Evolutionary conservation across 176 grass and related monocot genomes (phyloP), one percentile per base, ranked within the genome.

Genomic region (Rhipidocladum racemiflorum): DNA sequence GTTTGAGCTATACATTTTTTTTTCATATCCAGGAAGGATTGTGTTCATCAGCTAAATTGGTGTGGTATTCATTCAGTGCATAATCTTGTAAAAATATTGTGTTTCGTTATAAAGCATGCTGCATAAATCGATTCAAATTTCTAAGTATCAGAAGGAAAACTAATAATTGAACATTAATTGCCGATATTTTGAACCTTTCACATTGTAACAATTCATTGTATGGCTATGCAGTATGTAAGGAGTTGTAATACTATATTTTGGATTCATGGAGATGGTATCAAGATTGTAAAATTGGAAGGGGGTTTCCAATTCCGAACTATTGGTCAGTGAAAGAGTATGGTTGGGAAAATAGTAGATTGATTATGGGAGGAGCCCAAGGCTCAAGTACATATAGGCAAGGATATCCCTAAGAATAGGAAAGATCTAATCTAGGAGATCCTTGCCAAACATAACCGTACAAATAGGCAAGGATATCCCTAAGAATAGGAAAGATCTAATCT

Each of bases 371-470:
- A n/a, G n/a, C 2, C 2, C 2, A 32, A 32, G 1, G 30, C 30
- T 32, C 30, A 32, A 2, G 30, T 2, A 32, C 1, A 1, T 2
- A 32, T 32, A n/a, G n/a, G n/a, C n/a, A n/a, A n/a, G n/a, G n/a
- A n/a, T n/a, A n/a, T n/a, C n/a, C n/a, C n/a, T 1, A 32, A 32
- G 1, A 1, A 32, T 32, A 2, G 2, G 2, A 2, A 32, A 2
- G 30, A 2, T 2, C 2, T 32, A 32, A n/a, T n/a, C n/a, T 32
- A 32, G 2, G 2, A 32, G 2, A 32, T 2, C 2, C 1, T 32
- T 1, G 30, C 1, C 2, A 32, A 2, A 32, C 1, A 1, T 2
- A 32, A 32, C 2, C 1, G n/a, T n/a, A n/a, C n/a, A n/a, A n/a
- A n/a, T n/a, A n/a, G n/a, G n/a, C n/a, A n/a, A n/a, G n/a, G n/a